Percentiles rank a stretch among this genome's conserved stretches.
These are phyloP conservation scores for Cryptosporidium ubiquitum DNA, from an alignment of 169 alveolate genomes.

Conservation along the genomic window DNA sequence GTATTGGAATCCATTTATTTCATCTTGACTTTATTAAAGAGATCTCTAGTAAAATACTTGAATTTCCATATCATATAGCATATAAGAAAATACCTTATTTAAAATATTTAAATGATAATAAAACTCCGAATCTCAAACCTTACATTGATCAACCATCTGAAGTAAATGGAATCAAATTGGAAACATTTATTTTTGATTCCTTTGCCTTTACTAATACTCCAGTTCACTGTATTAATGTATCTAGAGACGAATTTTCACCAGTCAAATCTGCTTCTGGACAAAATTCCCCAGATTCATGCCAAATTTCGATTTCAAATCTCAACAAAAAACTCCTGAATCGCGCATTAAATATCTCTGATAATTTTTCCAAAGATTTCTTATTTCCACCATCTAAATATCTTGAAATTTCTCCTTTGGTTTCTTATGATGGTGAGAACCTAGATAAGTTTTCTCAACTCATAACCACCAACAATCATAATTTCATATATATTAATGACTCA, in stretches of 20 bases:
- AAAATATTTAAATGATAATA: not conserved
- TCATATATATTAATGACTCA: conserved; percentile 7
- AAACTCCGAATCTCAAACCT: not conserved
- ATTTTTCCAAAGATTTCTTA: not conserved
- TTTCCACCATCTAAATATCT: not conserved
- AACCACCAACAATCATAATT: not conserved
- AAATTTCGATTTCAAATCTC: conserved; percentile 9
- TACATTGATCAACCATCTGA: conserved; percentile 67
- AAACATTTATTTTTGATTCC: conserved; percentile 82
- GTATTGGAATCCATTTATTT: conserved; percentile 80
- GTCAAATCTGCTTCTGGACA: conserved; percentile 83
- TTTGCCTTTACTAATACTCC: conserved; percentile 76
- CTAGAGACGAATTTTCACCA: conserved; percentile 85
- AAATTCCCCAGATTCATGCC: conserved; percentile 80
- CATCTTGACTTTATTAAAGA: conserved; percentile 60
- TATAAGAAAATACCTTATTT: conserved; percentile 78
- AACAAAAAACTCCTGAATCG: conserved; percentile 1
- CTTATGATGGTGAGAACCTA: conserved; percentile 75
- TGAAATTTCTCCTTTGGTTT: conserved; percentile 75
- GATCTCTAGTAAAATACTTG: not conserved
- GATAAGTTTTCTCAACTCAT: not conserved
- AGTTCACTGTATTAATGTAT: conserved; percentile 69
- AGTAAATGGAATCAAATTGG: conserved; percentile 82
- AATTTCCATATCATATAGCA: conserved; percentile 80
- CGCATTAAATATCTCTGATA: not conserved